A percentile compares a stretch with the other conserved stretches of the same genome.
Conservation (phyloP, 768 basidiomycete species). For the Sporobolomyces pararoseus region DNA sequence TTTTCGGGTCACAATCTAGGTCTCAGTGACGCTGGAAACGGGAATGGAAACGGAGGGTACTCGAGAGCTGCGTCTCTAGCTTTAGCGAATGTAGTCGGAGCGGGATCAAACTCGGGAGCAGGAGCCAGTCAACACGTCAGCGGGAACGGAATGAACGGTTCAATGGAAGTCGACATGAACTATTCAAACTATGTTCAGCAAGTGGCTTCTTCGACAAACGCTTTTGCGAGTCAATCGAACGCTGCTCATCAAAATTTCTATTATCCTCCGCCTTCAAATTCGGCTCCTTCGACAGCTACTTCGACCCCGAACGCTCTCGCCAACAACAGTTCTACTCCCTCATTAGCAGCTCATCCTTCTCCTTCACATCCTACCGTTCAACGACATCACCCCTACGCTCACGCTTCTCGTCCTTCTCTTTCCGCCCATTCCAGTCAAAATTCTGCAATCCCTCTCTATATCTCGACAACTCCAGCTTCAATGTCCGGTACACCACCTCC, state of each 20-base stretch:
- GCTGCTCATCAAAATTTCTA: background rate
- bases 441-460: conserved; percentile 28
- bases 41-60: background rate
- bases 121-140: background rate
- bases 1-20: conserved; percentile 16
- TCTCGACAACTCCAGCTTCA: conserved; percentile 23
- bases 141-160: background rate
- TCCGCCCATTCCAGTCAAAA: conserved; percentile 9
- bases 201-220: background rate
- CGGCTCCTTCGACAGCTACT: conserved; percentile 3
- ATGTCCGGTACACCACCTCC: background rate
- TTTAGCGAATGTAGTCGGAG: background rate
- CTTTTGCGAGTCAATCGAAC: background rate
- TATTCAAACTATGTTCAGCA: conserved; percentile 3
- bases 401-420: conserved; percentile 21
- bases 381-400: conserved; percentile 41
- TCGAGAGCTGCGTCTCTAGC: conserved; percentile 13
- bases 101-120: background rate
- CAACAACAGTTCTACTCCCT: conserved; percentile 5
- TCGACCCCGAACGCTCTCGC: conserved; percentile 3
- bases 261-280: conserved; percentile 1
- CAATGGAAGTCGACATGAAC: conserved; percentile 22
- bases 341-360: conserved; percentile 23
- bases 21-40: background rate
- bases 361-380: conserved; percentile 24